Conservation (phyloP, 768 basidiomycete genomes). For the Calocera viscosa region DNA sequence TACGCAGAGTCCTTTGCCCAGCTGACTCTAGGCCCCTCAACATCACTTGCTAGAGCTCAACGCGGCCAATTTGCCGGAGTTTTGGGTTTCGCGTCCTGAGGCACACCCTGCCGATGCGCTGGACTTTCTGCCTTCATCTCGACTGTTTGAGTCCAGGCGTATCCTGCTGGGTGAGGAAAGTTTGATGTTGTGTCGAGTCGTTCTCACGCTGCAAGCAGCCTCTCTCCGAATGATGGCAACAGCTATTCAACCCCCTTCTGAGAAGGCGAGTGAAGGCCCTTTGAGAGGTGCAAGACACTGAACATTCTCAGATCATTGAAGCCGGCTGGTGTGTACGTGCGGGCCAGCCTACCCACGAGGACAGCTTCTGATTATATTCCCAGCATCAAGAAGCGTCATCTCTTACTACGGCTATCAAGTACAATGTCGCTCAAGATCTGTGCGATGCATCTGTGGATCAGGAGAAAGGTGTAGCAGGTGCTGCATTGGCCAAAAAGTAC, state of each 20-base stretch:
- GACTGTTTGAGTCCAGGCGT: neutral
- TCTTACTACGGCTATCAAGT: neutral
- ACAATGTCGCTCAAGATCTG: neutral
- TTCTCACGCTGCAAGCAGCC: no score
- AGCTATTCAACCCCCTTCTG: neutral
- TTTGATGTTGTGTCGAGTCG: no score
- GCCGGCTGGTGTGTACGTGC: conserved; percentile 56
- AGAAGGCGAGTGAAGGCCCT: neutral
- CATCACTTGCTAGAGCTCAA: neutral
- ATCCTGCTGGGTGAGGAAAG: neutral
- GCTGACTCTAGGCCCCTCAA: neutral
- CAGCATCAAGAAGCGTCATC: neutral
- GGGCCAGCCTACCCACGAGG: conserved; percentile 26
- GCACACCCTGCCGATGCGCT: neutral
- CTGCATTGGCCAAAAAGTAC: neutral
- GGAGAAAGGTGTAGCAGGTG: neutral
- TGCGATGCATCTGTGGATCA: neutral
- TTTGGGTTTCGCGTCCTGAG: neutral
- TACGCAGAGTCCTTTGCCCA: neutral
- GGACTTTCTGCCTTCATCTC: neutral
- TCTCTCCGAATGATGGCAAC: neutral
- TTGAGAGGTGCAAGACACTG: neutral
- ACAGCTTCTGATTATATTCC: neutral
- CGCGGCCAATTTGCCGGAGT: neutral
- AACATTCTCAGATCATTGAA: conserved; percentile 39